Conservation (phyloP, 441 rosid genomes). For the Croton setiger region DNA sequence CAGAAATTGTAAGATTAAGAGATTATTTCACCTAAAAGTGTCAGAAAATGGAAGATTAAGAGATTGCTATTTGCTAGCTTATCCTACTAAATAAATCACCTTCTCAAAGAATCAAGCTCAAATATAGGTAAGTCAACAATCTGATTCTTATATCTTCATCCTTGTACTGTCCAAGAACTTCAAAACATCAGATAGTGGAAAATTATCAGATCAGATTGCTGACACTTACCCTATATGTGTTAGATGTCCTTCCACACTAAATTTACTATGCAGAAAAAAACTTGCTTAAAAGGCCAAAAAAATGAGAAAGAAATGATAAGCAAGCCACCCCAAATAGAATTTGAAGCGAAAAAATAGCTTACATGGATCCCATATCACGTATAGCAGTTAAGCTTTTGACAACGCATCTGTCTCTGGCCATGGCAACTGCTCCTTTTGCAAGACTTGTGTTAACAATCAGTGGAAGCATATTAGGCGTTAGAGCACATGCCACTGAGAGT, state of each 20-base stretch:
- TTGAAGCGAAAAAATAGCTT: constrained; percentile 22
- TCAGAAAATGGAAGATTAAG: too few relatives aligned
- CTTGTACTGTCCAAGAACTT: too few relatives aligned
- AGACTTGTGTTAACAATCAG: constrained; percentile 66
- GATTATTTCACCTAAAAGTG: too few relatives aligned
- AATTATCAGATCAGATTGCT: too few relatives aligned
- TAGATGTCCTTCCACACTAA: too few relatives aligned
- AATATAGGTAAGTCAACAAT: background rate
- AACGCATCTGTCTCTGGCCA: constrained; percentile 71
- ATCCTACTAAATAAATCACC: background rate
- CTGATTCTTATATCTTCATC: background rate
- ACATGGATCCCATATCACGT: constrained; percentile 78
- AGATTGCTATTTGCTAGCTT: background rate
- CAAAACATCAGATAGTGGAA: too few relatives aligned
- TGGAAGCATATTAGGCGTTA: constrained; percentile 83
- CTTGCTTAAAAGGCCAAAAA: background rate
- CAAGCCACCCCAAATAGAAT: background rate
- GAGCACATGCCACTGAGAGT: constrained; percentile 66
- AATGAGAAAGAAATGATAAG: too few relatives aligned
- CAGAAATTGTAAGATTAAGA: too few relatives aligned
- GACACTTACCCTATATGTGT: too few relatives aligned
- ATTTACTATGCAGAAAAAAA: too few relatives aligned
- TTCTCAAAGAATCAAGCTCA: too few relatives aligned
- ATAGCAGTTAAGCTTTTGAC: constrained; percentile 67
- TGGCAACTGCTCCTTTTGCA: constrained; percentile 76